phyloP scores from a whole-genome alignment of 352 stramenopile species.

The Thalassiosira ordinaria region DNA sequence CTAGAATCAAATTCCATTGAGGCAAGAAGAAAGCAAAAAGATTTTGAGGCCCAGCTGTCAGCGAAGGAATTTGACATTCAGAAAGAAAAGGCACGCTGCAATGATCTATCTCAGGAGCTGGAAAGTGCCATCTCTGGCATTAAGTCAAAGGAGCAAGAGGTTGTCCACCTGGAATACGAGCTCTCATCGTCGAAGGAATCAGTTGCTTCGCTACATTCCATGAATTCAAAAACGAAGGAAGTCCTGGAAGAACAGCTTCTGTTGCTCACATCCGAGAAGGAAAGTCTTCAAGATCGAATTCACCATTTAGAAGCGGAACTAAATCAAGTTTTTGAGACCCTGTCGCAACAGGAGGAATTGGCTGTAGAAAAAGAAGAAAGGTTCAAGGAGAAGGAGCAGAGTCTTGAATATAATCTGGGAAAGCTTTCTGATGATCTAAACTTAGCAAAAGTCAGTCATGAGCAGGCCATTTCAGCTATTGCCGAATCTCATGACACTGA shows the following conservation, averaged over 20 bases:
- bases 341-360: background rate
- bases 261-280: no score
- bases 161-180: conserved; percentile 8
- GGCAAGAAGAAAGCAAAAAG: conserved; percentile 13
- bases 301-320: conserved; percentile 1
- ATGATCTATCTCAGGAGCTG: conserved; percentile 10
- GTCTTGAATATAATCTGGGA: conserved; percentile 15
- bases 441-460: conserved; percentile 11
- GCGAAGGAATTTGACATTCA: conserved; percentile 5
- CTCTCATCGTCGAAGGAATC: conserved; percentile 21
- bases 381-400: conserved; percentile 15
- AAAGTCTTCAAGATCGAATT: conserved; percentile 25
- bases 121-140: conserved; percentile 14
- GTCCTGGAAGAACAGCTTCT: no score
- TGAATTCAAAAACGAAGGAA: conserved; percentile 10
- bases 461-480: conserved; percentile 34
- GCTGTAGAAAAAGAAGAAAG: conserved; percentile 2
- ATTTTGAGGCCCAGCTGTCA: background rate
- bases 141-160: conserved; percentile 28
- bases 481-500: conserved; percentile 25
- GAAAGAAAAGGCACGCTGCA: background rate
- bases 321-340: conserved; percentile 7
- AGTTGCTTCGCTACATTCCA: conserved; percentile 12
- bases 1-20: conserved; percentile 12
- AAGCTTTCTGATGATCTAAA: conserved; percentile 14